Evolutionary conservation across 108 stramenopile genomes (phyloP).

Genomic region (Parmales sp.): DNA sequence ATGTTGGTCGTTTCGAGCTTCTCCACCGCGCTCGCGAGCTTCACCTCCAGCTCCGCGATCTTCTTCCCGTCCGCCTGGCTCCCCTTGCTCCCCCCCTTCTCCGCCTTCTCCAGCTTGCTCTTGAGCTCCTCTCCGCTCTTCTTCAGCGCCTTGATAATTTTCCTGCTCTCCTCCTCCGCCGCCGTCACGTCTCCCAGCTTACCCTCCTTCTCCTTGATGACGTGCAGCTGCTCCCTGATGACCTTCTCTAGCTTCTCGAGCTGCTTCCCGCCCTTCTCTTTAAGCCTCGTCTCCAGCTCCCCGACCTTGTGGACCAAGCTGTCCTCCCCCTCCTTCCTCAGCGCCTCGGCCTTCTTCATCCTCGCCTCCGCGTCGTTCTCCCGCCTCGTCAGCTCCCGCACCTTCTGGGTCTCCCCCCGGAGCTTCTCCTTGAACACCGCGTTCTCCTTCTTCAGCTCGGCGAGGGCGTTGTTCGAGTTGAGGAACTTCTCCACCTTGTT

Average conservation of each 20-base stretch:
- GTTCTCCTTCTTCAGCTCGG: neutral
- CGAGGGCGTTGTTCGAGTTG: neutral
- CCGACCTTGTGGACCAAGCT: neutral
- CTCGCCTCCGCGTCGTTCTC: neutral
- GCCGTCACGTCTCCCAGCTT: neutral
- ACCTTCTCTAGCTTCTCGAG: neutral
- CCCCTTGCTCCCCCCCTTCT: neutral
- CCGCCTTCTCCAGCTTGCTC: slow-evolving; percentile 1
- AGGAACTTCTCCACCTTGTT: neutral
- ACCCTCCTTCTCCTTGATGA: slow-evolving; percentile 10
- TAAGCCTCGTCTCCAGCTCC: neutral
- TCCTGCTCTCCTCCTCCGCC: neutral
- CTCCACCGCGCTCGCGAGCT: neutral
- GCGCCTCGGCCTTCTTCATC: slow-evolving; percentile 8
- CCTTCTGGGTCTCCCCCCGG: neutral
- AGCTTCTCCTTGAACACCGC: slow-evolving; percentile 9
- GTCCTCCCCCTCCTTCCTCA: neutral
- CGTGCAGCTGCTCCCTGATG: neutral
- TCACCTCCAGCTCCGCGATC: neutral
- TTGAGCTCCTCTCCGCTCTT: neutral
- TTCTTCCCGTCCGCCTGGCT: neutral
- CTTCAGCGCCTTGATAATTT: neutral
- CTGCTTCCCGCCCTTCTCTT: neutral
- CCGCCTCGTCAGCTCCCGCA: neutral
- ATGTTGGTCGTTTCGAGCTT: neutral